These are phyloP conservation scores for Penicillium sp. DNA, from an alignment of 2,329 filamentous ascomycete genomes.

Conservation along the genomic window DNA sequence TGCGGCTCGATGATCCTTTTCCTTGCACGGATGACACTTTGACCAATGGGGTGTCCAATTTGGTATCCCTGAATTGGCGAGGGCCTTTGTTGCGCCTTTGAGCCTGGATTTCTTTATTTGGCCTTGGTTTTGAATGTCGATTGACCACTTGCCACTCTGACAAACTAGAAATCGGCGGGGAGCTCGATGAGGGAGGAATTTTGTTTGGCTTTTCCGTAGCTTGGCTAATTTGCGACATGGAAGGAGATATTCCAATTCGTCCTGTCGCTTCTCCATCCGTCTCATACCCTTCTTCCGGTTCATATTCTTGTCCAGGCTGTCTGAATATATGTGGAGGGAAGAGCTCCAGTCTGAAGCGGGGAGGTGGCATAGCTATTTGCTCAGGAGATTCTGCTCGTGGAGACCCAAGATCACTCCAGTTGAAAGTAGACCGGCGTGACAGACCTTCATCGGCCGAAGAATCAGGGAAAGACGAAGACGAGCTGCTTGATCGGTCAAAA, in stretches of 20 bases:
- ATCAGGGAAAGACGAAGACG: constrained; percentile 45
- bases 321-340: constrained; percentile 38
- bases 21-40: constrained; percentile 30
- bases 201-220: constrained; percentile 29
- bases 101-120: constrained; percentile 9
- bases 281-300: constrained; percentile 36
- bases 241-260: constrained; percentile 26
- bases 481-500: constrained; percentile 49
- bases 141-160: constrained; percentile 38
- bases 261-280: constrained; percentile 35
- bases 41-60: constrained; percentile 26
- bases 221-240: constrained; percentile 33
- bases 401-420: constrained; percentile 31
- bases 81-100: constrained; percentile 17
- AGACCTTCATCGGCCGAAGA: constrained; percentile 40
- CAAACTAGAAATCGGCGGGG: constrained; percentile 24
- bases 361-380: constrained; percentile 23
- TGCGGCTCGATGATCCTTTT: constrained; percentile 32
- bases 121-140: constrained; percentile 16
- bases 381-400: constrained; percentile 37
- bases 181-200: constrained; percentile 24
- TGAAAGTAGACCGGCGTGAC: constrained; percentile 36
- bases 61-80: constrained; percentile 20
- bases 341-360: constrained; percentile 30
- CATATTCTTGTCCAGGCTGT: constrained; percentile 21